These are phyloP conservation scores for Auxenochlorella pyrenoidosa DNA, from an alignment of 139 green algal species.

Conservation along the genomic window DNA sequence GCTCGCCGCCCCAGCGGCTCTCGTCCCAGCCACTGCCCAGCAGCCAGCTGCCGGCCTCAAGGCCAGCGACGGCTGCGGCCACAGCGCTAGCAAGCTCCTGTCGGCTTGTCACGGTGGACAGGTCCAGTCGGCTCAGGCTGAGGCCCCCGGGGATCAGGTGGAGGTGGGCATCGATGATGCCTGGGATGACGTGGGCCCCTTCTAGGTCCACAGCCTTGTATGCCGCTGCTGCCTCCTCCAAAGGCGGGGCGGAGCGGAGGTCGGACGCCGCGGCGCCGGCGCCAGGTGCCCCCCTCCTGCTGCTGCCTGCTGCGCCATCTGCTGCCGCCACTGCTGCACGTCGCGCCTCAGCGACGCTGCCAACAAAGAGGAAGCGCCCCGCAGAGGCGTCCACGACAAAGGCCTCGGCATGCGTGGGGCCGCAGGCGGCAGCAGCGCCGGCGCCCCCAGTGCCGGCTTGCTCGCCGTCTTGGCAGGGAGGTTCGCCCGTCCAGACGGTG, in stretches of 20 bases:
- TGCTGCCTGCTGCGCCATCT: not conserved
- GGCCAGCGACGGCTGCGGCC: slow-evolving; percentile 1
- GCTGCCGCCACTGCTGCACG: not conserved
- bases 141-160: slow-evolving; percentile 72
- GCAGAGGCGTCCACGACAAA: not conserved
- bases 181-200: slow-evolving; percentile 29
- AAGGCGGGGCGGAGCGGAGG: too few species aligned
- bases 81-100: slow-evolving; percentile 38
- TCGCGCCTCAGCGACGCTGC: not conserved
- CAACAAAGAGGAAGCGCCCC: not conserved
- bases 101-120: slow-evolving; percentile 38
- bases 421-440: not conserved
- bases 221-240: too few species aligned
- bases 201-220: not conserved
- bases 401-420: not conserved
- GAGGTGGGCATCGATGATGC: slow-evolving; percentile 76
- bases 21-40: slow-evolving; percentile 71
- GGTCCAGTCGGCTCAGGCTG: slow-evolving; percentile 54
- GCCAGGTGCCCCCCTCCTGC: not conserved
- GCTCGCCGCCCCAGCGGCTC: slow-evolving; percentile 55
- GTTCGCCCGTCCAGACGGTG: slow-evolving; percentile 1
- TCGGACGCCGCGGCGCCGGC: too few species aligned
- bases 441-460: not conserved
- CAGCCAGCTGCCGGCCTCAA: slow-evolving; percentile 53
- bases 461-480: not conserved